A percentile compares a stretch with the other conserved stretches of the same genome.
phyloP scores from a whole-genome alignment of 2,329 filamentous ascomycete species.

The Paecilomyces dactylethromorphus region DNA sequence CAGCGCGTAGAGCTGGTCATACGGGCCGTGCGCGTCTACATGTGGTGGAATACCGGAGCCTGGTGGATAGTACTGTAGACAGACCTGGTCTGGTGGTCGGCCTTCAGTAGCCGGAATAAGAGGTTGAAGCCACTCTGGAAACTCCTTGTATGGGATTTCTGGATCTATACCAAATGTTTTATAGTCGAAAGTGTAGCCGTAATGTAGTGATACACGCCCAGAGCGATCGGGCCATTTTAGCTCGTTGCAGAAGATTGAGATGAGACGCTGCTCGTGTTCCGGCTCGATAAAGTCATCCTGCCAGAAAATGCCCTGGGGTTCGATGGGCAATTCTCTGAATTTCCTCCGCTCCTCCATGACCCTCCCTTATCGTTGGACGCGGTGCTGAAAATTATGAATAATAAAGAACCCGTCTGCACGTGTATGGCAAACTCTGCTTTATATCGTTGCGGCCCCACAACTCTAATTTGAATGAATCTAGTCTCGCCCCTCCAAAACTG shows the following conservation, averaged over 20 bases:
- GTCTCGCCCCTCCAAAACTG: too few species aligned
- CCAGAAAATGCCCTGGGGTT: slow-evolving; percentile 21
- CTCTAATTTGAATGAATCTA: too few species aligned
- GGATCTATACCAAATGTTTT: slow-evolving; percentile 52
- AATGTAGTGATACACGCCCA: slow-evolving; percentile 48
- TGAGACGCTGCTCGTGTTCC: slow-evolving; percentile 40
- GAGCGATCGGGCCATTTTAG: slow-evolving; percentile 43
- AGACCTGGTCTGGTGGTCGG: slow-evolving; percentile 51
- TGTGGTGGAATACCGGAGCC: slow-evolving; percentile 56
- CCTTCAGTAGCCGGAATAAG: slow-evolving; percentile 41
- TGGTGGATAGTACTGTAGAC: slow-evolving; percentile 55
- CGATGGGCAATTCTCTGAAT: background rate
- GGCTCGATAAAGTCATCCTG: slow-evolving; percentile 43
- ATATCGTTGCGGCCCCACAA: background rate
- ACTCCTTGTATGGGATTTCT: slow-evolving; percentile 43
- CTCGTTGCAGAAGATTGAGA: slow-evolving; percentile 39
- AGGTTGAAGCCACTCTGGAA: slow-evolving; percentile 47
- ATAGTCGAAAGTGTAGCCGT: slow-evolving; percentile 53
- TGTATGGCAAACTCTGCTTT: background rate
- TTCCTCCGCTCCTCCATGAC: background rate
- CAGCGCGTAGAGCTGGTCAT: slow-evolving; percentile 29
- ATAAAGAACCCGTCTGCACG: background rate
- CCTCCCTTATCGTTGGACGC: background rate
- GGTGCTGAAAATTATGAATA: background rate
- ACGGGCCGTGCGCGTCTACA: slow-evolving; percentile 51